Evolutionary conservation across 495 filamentous ascomycete genomes (phyloP), one percentile per base, ranked within the genome.

Genomic region (Lophiotrema nucula): DNA sequence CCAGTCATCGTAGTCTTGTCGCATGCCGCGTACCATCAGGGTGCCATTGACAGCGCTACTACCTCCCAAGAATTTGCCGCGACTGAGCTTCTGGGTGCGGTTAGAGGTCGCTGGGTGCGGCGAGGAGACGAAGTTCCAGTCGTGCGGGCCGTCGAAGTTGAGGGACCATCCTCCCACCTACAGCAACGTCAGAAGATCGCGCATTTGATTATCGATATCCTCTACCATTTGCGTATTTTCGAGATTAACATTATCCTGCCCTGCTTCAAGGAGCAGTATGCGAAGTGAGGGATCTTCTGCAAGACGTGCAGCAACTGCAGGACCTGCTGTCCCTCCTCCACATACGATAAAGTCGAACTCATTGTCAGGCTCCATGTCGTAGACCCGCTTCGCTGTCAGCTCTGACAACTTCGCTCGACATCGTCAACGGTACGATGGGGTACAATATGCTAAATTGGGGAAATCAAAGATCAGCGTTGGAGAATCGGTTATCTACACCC

Each of bases 261-360:
- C 58, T 24, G 81, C 81, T 65, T 85, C 82, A 50, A 85, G 70
- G 10, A 84, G 67, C 6, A 85, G 71, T 42, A 85, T 73, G 3
- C 66, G 69, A 33, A 79, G 72, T 10, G 75, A 67, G 11, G 77
- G 74, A 35, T 82, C 79, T 35, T 78, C 75, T 8, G 82, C 82
- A 15, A 87, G 75, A 26, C 83, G 77, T n/a, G 77, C 77, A 10
- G 83, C 83, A 16, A 86, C 70, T 2, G 74, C 74, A 51, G 73
- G 74, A 24, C 84, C 83, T 3, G 81, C 81, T 0, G 82, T 85
- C 8, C 83, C 84, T 44, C 82, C 84, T 2, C 79, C 79, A 22
- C 74, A 67, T 37, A 79, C 67, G 33, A 79, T 75, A 57, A 77
- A 79, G 67, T 79, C 74, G 56, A 72, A 79, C 24, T 67, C 65